Conservation (phyloP, 2,329 filamentous ascomycete genomes). For the Claviceps capensis region DNA sequence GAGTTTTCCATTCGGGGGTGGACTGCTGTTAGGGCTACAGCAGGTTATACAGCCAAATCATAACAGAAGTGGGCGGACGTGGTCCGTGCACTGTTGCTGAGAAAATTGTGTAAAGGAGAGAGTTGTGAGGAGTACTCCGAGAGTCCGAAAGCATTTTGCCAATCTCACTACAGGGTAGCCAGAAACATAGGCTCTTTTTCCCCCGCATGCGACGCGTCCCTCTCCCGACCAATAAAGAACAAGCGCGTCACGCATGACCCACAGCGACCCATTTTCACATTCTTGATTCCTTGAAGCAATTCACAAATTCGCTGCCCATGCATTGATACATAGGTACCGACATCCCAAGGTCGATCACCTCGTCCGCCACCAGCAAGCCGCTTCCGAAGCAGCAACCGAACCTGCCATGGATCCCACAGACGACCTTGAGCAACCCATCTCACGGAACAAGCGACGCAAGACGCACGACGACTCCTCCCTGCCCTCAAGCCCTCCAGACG, state of each 20-base stretch:
- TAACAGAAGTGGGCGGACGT: too few species aligned
- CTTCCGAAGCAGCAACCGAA: not conserved
- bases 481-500: slow-evolving; percentile 13
- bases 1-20: too few species aligned
- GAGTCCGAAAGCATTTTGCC: too few species aligned
- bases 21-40: too few species aligned
- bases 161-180: not conserved
- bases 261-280: not conserved
- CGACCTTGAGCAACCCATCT: slow-evolving; percentile 13
- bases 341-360: not conserved
- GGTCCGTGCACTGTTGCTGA: too few species aligned
- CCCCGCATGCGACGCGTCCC: not conserved
- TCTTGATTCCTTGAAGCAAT: not conserved
- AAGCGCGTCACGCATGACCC: not conserved
- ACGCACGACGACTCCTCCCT: slow-evolving; percentile 17
- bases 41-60: too few species aligned
- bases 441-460: slow-evolving; percentile 20
- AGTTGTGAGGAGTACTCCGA: too few species aligned
- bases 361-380: not conserved
- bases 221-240: not conserved
- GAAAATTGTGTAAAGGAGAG: too few species aligned
- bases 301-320: slow-evolving; percentile 8
- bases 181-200: not conserved
- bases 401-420: slow-evolving; percentile 17
- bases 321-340: not conserved